These are phyloP conservation scores for Aechmea fasciata DNA, from an alignment of 176 grass and related monocot genomes.

Conservation along the genomic window DNA sequence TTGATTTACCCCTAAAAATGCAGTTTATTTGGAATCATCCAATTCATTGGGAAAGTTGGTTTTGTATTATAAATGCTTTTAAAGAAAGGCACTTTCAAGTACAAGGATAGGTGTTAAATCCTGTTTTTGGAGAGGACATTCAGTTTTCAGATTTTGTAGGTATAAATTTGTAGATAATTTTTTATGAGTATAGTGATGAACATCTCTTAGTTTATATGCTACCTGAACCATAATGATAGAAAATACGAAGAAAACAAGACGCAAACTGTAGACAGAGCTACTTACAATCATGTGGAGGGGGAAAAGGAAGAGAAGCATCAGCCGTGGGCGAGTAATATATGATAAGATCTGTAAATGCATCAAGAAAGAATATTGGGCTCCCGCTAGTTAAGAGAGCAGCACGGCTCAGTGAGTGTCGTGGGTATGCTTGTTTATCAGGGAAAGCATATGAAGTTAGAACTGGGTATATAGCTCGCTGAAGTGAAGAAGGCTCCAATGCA, in stretches of 20 bases:
- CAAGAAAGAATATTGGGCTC: conserved; percentile 88
- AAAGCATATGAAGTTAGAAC: conserved; percentile 66
- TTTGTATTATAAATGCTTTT: too few species aligned
- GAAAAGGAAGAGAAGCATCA: conserved; percentile 74
- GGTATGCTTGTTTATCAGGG: conserved; percentile 86
- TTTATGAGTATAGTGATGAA: neutral
- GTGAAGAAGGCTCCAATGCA: conserved; percentile 58
- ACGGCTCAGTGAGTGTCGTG: conserved; percentile 65
- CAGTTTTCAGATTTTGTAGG: too few species aligned
- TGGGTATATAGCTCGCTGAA: conserved; percentile 78
- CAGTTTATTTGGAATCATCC: too few species aligned
- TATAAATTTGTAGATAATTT: neutral
- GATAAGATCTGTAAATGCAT: conserved; percentile 82
- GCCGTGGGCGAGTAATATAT: conserved; percentile 67
- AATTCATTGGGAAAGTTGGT: too few species aligned
- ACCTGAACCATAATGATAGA: neutral
- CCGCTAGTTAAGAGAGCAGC: conserved; percentile 83
- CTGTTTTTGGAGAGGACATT: too few species aligned
- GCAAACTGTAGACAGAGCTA: neutral
- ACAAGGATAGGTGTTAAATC: too few species aligned
- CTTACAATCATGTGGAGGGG: conserved; percentile 97
- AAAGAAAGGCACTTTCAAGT: too few species aligned
- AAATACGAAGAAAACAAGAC: neutral
- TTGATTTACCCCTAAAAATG: too few species aligned
- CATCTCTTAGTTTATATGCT: neutral